These are phyloP conservation scores for Diospyros kaki DNA, from an alignment of 148 eudicot genomes.

Conservation along the genomic window DNA sequence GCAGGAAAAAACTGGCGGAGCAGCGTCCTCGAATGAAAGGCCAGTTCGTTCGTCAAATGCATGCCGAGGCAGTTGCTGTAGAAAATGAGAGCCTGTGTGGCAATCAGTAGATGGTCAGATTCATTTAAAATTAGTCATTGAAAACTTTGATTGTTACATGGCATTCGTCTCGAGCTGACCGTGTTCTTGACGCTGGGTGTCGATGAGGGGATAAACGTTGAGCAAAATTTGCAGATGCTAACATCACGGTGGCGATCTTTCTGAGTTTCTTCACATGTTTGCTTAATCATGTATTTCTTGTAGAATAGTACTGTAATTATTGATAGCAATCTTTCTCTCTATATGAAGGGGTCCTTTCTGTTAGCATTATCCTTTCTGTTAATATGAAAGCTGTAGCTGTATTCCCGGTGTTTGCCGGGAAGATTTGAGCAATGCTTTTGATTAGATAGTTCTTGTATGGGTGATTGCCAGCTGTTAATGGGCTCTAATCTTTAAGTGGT, in stretches of 20 bases:
- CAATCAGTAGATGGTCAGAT: conserved; percentile 10
- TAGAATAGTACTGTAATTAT: conserved; percentile 11
- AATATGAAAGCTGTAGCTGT: too few species aligned
- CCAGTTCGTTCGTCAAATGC: conserved; percentile 86
- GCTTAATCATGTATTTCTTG: conserved; percentile 10
- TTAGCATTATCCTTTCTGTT: too few species aligned
- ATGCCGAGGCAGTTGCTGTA: conserved; percentile 39
- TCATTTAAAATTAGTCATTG: conserved; percentile 1
- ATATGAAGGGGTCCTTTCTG: not conserved
- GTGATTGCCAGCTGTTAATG: too few species aligned
- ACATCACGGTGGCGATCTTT: not conserved
- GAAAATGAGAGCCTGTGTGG: conserved; percentile 30
- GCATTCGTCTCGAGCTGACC: conserved; percentile 1
- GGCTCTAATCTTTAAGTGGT: too few species aligned
- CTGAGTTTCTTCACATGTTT: not conserved
- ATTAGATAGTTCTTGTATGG: too few species aligned
- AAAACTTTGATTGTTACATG: not conserved
- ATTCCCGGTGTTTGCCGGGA: too few species aligned
- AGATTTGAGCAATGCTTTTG: too few species aligned
- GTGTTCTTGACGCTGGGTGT: conserved; percentile 5
- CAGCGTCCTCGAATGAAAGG: conserved; percentile 95
- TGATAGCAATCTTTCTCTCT: not conserved
- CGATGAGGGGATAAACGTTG: not conserved
- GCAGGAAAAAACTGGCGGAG: conserved; percentile 90
- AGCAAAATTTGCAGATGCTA: conserved; percentile 10